These are phyloP conservation scores for Helianthus tuberosus DNA, from an alignment of 129 eudicot species.

Conservation along the genomic window DNA sequence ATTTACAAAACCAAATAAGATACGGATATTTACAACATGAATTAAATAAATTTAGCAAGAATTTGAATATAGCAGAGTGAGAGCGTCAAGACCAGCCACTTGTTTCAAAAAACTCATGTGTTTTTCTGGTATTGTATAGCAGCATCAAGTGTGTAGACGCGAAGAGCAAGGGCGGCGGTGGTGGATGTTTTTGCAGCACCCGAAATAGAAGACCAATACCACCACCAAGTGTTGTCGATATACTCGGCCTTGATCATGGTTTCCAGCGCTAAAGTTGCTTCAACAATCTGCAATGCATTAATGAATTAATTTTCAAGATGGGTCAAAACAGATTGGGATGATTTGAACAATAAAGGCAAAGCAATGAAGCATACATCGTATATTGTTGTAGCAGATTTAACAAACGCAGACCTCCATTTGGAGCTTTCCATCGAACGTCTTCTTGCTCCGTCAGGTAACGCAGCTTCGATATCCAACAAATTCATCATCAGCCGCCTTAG, in stretches of 20 bases:
- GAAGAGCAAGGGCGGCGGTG: constrained; percentile 66
- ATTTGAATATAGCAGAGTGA: no score
- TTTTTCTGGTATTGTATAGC: constrained; percentile 51
- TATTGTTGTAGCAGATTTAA: constrained; percentile 27
- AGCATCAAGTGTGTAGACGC: constrained; percentile 61
- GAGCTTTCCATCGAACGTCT: constrained; percentile 13
- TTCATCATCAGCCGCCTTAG: constrained; percentile 48
- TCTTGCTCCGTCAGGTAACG: constrained; percentile 45
- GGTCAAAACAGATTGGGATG: neutral
- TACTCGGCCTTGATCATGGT: constrained; percentile 66
- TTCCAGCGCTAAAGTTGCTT: constrained; percentile 68
- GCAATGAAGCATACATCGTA: neutral
- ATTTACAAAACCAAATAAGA: no score
- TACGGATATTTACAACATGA: no score
- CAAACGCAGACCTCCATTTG: constrained; percentile 27
- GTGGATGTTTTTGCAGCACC: constrained; percentile 66
- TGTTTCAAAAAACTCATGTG: neutral
- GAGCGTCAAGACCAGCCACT: no score
- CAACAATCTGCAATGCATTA: constrained; percentile 54
- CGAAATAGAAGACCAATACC: constrained; percentile 87
- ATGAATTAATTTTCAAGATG: neutral
- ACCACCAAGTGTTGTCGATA: constrained; percentile 67
- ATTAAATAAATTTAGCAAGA: no score
- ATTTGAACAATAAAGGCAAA: neutral
- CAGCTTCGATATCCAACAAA: constrained; percentile 78